A percentile compares a stretch with the other conserved stretches of the same genome.
Evolutionary conservation across 345 rosid genomes (phyloP).

Genomic region (Carallia pectinifolia): DNA sequence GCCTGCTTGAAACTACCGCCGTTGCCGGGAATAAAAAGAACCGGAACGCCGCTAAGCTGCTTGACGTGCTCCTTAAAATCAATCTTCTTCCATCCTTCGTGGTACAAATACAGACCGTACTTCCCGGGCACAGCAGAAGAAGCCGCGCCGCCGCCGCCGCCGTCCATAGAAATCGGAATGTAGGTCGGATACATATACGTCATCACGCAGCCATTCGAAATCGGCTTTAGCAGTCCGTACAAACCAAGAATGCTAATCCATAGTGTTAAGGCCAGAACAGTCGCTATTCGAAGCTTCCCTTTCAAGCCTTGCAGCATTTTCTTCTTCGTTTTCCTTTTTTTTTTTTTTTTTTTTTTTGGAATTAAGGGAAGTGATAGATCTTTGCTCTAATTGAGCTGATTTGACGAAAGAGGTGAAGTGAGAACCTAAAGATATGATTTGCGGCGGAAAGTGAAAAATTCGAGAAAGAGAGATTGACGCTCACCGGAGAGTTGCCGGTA

Average conservation of each 20-base stretch:
- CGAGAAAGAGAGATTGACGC: too few relatives aligned
- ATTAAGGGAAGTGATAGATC: not conserved
- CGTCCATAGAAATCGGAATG: slow-evolving; percentile 61
- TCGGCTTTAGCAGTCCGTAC: slow-evolving; percentile 68
- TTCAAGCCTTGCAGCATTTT: slow-evolving; percentile 36
- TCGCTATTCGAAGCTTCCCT: slow-evolving; percentile 49
- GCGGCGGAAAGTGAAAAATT: not conserved
- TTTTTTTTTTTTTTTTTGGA: not conserved
- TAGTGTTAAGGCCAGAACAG: slow-evolving; percentile 40
- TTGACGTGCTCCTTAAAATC: slow-evolving; percentile 71
- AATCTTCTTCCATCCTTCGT: slow-evolving; percentile 97
- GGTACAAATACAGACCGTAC: slow-evolving; percentile 81
- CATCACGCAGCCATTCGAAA: slow-evolving; percentile 82
- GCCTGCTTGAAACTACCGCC: slow-evolving; percentile 99
- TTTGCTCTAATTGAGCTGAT: not conserved
- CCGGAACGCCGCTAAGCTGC: slow-evolving; percentile 88
- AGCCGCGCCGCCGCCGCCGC: slow-evolving; percentile 17
- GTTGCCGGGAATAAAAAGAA: slow-evolving; percentile 95
- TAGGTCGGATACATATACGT: slow-evolving; percentile 98
- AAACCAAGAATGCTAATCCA: slow-evolving; percentile 58
- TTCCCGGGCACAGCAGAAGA: slow-evolving; percentile 36
- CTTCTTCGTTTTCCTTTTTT: too few relatives aligned
- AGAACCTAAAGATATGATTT: not conserved
- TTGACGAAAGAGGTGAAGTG: not conserved
- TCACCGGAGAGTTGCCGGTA: slow-evolving; percentile 9